These are phyloP conservation scores for Xerophyta viscosa DNA, from an alignment of 106 monocot genomes.

Conservation along the genomic window DNA sequence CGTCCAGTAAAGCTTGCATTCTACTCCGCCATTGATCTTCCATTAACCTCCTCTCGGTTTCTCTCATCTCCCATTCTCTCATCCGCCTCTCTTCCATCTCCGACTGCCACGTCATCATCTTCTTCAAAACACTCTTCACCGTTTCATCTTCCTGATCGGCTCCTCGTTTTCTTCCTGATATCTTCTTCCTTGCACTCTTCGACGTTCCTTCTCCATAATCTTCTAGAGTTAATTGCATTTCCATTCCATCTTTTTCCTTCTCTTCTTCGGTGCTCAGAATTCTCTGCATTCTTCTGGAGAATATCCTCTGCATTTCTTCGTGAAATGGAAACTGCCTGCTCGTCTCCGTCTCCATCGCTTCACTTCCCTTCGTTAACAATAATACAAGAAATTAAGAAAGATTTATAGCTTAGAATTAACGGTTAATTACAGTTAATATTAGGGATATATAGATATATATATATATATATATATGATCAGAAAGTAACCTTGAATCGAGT, in stretches of 20 bases:
- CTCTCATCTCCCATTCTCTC: constrained; percentile 47
- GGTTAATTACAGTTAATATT: neutral
- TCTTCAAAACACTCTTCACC: constrained; percentile 37
- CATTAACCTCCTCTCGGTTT: constrained; percentile 45
- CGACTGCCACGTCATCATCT: constrained; percentile 45
- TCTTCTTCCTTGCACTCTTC: constrained; percentile 16
- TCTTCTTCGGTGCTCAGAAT: constrained; percentile 11
- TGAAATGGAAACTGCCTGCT: constrained; percentile 50
- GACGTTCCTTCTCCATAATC: constrained; percentile 2
- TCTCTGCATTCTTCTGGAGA: constrained; percentile 36
- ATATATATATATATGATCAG: no score
- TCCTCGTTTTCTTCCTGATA: constrained; percentile 1
- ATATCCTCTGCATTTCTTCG: constrained; percentile 68
- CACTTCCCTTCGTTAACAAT: constrained; percentile 41
- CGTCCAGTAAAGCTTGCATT: constrained; percentile 42
- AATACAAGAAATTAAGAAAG: neutral
- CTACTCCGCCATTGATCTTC: constrained; percentile 48
- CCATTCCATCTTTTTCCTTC: constrained; percentile 8
- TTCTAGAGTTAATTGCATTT: neutral
- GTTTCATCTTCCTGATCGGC: constrained; percentile 7
- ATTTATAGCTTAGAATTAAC: neutral
- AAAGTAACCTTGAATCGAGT: constrained; percentile 65
- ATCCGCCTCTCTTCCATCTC: constrained; percentile 55
- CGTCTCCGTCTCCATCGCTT: constrained; percentile 26
- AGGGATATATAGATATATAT: neutral